Percentiles rank a stretch among this genome's conserved stretches.
Conservation (phyloP, 495 filamentous ascomycete genomes). For the Cudoniella acicularis region DNA sequence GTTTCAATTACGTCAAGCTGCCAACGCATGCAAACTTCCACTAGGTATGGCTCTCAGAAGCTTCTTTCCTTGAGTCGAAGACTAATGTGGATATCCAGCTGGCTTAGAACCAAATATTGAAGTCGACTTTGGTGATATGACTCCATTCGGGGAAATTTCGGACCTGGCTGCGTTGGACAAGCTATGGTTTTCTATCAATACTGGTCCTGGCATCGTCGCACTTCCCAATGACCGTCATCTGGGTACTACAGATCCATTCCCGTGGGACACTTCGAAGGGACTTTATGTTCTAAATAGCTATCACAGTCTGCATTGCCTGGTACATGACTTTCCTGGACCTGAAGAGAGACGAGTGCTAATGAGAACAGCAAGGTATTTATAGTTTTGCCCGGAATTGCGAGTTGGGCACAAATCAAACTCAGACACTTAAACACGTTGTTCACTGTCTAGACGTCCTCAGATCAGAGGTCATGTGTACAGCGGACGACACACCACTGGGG, state of each 20-base stretch:
- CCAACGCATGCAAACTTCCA: background rate
- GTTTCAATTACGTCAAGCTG: background rate
- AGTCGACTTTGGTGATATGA: background rate
- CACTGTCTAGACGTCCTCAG: background rate
- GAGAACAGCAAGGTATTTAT: background rate
- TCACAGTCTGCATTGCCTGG: background rate
- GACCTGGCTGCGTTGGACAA: background rate
- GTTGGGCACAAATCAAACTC: background rate
- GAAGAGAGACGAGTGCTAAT: background rate
- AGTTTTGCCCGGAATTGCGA: background rate
- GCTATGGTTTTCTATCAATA: background rate
- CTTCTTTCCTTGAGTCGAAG: background rate
- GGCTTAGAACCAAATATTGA: background rate
- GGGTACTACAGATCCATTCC: background rate
- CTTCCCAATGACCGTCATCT: background rate
- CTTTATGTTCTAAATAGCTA: background rate
- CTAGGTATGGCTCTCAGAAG: background rate
- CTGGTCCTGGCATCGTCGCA: background rate
- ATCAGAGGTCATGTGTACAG: background rate
- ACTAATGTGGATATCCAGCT: background rate
- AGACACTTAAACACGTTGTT: background rate
- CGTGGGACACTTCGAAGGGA: background rate
- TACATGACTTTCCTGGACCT: background rate
- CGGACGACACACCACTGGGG: background rate
- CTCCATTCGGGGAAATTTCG: background rate